Conservation (phyloP, 202 grass and related monocot species). For the Carex sylvatica region DNA sequence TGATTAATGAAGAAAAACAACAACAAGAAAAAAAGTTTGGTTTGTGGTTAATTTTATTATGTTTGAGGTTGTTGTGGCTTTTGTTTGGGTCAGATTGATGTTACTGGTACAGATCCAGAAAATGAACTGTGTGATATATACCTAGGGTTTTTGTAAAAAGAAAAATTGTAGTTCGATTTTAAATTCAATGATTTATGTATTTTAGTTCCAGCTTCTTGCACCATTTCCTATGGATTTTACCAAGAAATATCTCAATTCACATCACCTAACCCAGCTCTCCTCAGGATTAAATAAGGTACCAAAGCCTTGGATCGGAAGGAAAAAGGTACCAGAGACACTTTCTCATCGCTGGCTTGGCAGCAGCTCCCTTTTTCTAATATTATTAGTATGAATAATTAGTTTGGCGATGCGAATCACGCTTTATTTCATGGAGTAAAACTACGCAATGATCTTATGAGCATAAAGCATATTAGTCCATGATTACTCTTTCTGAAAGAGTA, state of each 20-base stretch:
- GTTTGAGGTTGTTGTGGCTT: not conserved
- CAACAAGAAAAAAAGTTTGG: not conserved
- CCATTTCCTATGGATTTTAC: not conserved
- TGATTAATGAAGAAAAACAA: not conserved
- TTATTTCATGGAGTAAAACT: too few relatives aligned
- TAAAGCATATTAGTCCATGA: too few relatives aligned
- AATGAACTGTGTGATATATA: not conserved
- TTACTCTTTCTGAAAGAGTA: too few relatives aligned
- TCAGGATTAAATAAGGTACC: too few relatives aligned
- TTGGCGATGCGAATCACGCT: too few relatives aligned
- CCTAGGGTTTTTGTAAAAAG: not conserved
- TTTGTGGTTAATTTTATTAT: not conserved
- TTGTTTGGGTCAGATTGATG: slow-evolving; percentile 15
- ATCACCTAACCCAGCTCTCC: not conserved
- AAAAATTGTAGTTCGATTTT: not conserved
- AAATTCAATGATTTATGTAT: not conserved
- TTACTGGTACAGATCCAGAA: not conserved
- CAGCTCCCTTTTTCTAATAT: too few relatives aligned
- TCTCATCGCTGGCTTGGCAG: too few relatives aligned
- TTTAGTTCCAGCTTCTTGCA: not conserved
- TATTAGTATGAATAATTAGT: too few relatives aligned
- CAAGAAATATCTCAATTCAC: not conserved
- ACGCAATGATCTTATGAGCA: too few relatives aligned
- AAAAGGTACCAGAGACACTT: too few relatives aligned
- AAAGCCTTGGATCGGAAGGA: too few relatives aligned